Evolutionary conservation across 2,329 filamentous ascomycete species (phyloP).

Genomic region (Microsporum ferrugineum): DNA sequence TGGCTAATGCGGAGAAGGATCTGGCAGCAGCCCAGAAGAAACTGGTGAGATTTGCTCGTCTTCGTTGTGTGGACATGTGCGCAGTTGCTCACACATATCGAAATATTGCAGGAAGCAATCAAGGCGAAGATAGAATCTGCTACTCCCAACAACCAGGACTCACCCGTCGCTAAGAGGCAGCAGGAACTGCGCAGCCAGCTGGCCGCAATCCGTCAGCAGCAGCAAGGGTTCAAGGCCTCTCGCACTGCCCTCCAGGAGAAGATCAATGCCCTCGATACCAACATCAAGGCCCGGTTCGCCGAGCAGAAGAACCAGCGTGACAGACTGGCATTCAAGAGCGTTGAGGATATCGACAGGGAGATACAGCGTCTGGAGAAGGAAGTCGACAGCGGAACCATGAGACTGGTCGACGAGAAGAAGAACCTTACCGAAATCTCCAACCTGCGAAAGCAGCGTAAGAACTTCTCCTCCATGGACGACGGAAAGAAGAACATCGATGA

Average conservation of each 20-base stretch:
- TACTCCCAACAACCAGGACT: conserved; percentile 70
- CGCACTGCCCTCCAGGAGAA: conserved; percentile 71
- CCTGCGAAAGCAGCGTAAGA: conserved; percentile 82
- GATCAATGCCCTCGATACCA: conserved; percentile 83
- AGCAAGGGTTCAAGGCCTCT: conserved; percentile 74
- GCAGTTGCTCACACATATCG: neutral
- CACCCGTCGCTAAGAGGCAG: conserved; percentile 67
- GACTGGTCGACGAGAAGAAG: conserved; percentile 96
- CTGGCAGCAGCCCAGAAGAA: conserved; percentile 65
- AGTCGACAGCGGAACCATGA: conserved; percentile 83
- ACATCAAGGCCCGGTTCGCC: conserved; percentile 69
- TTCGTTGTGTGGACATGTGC: neutral
- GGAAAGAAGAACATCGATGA: conserved; percentile 82
- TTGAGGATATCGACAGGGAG: conserved; percentile 75
- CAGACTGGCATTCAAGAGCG: conserved; percentile 73
- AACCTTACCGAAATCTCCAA: conserved; percentile 69
- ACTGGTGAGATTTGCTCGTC: conserved; percentile 40
- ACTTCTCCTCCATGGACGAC: conserved; percentile 73
- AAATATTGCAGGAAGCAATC: conserved; percentile 60
- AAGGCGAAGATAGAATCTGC: conserved; percentile 81
- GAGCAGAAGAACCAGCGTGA: conserved; percentile 79
- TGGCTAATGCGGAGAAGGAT: conserved; percentile 76
- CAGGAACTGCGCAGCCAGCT: conserved; percentile 74
- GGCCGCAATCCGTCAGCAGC: conserved; percentile 73
- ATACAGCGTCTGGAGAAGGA: conserved; percentile 71